Evolutionary conservation across 1,284 basidiomycete species (phyloP).

Genomic region (Anthracocystis panici-leucophaei): DNA sequence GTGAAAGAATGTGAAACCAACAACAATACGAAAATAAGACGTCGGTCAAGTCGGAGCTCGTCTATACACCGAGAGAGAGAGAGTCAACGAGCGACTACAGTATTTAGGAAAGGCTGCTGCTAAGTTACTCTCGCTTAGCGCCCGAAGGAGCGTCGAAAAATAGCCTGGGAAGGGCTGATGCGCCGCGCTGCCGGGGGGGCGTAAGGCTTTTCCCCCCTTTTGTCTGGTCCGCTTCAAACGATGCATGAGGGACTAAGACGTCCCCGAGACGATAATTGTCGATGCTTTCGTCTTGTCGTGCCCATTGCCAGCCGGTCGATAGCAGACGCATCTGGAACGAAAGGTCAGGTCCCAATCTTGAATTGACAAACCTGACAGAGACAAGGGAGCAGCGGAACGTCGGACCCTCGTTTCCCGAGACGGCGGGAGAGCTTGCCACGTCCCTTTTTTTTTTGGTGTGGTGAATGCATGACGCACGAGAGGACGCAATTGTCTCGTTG

Average conservation of each 20-base stretch:
- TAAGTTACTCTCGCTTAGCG: background rate
- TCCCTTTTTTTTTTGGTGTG: background rate
- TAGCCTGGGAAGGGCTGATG: background rate
- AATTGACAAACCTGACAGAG: background rate
- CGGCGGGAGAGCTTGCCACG: constrained; percentile 7
- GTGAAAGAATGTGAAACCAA: background rate
- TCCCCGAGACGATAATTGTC: no score
- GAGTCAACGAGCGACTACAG: no score
- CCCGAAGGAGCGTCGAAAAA: background rate
- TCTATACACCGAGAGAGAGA: background rate
- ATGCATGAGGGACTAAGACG: no score
- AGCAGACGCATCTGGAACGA: no score
- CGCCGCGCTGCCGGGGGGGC: constrained; percentile 1
- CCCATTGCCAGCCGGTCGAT: no score
- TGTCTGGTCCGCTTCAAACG: no score
- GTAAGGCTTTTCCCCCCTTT: background rate
- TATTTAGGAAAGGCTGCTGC: background rate
- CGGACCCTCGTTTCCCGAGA: constrained; percentile 1
- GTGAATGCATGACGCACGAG: background rate
- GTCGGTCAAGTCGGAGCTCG: constrained; percentile 3
- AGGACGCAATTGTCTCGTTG: background rate
- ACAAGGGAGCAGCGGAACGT: background rate
- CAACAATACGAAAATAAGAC: background rate
- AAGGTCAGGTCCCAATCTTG: background rate
- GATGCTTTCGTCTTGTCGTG: no score